Evolutionary conservation across 176 grass and related monocot species (phyloP).

Genomic region (Pontederia paniculata): DNA sequence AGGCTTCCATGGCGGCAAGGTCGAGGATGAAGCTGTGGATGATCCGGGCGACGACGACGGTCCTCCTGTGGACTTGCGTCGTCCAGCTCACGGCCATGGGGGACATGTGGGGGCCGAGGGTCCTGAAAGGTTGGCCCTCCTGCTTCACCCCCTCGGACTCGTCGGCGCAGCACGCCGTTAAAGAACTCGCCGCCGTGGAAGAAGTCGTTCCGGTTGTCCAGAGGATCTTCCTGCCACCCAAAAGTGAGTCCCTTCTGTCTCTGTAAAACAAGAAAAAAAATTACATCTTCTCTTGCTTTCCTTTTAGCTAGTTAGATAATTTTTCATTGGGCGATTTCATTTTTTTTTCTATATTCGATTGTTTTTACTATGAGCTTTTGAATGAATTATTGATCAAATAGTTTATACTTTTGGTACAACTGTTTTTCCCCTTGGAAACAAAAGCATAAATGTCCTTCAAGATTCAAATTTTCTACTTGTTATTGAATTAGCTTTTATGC

Average conservation of each 20-base stretch:
- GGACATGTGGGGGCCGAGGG: conserved; percentile 41
- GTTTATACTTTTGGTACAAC: not conserved
- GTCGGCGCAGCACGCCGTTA: conserved; percentile 19
- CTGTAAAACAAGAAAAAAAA: not conserved
- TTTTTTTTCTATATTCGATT: too few relatives aligned
- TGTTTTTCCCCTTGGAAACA: not conserved
- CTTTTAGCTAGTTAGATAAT: not conserved
- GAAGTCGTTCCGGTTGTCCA: conserved; percentile 15
- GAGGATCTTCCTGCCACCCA: conserved; percentile 42
- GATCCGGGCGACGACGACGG: conserved; percentile 49
- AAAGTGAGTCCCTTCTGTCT: conserved; percentile 40
- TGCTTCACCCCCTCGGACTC: conserved; percentile 45
- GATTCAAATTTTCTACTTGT: not conserved
- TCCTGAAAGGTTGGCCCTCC: conserved; percentile 55
- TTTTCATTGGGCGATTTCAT: too few relatives aligned
- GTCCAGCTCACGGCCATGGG: conserved; percentile 52
- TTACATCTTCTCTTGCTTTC: not conserved
- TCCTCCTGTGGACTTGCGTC: conserved; percentile 76
- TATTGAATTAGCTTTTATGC: not conserved
- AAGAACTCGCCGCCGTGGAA: conserved; percentile 1
- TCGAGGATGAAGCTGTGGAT: conserved; percentile 69
- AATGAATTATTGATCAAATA: too few relatives aligned
- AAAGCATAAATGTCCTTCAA: not conserved
- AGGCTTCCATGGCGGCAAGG: conserved; percentile 14
- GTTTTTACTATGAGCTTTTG: too few relatives aligned